Conservation (phyloP, 2,329 filamentous ascomycete genomes). For the Madurella mycetomatis region DNA sequence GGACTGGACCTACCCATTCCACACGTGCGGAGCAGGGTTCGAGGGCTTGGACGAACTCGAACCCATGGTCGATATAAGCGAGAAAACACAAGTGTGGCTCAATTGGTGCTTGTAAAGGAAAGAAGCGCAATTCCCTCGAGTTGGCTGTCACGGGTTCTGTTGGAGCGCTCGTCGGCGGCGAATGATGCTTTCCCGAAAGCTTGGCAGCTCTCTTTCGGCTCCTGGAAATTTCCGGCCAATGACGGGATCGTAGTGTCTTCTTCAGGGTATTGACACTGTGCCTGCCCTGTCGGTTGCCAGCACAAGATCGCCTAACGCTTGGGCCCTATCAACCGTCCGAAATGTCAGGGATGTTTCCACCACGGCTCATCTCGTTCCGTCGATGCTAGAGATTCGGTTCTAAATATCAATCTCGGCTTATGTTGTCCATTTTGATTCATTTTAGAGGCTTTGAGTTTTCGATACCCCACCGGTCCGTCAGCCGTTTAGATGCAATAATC, state of each 20-base stretch:
- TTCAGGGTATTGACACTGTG: neutral
- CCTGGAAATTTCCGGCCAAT: constrained; percentile 20
- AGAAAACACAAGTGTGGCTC: constrained; percentile 22
- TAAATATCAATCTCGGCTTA: too few species aligned
- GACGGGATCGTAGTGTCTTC: constrained; percentile 15
- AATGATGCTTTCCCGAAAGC: constrained; percentile 16
- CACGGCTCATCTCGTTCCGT: too few species aligned
- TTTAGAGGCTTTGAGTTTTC: too few species aligned
- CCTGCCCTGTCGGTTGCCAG: neutral
- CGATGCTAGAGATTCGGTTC: too few species aligned
- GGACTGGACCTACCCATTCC: constrained; percentile 50
- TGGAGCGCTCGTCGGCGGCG: constrained; percentile 1
- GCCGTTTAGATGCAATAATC: too few species aligned
- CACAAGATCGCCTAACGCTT: neutral
- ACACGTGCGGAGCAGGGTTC: constrained; percentile 40
- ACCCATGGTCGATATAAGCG: constrained; percentile 44
- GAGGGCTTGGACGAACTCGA: constrained; percentile 52
- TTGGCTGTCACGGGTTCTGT: constrained; percentile 5
- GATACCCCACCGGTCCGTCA: too few species aligned
- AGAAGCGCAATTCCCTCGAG: constrained; percentile 14
- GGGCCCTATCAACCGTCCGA: neutral
- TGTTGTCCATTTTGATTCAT: too few species aligned
- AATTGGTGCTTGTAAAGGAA: constrained; percentile 16
- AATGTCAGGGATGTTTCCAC: too few species aligned
- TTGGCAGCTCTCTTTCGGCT: constrained; percentile 16